phyloP scores from a whole-genome alignment of 192 early-diverging fungal species.

The Rhizophagus prolifer region DNA sequence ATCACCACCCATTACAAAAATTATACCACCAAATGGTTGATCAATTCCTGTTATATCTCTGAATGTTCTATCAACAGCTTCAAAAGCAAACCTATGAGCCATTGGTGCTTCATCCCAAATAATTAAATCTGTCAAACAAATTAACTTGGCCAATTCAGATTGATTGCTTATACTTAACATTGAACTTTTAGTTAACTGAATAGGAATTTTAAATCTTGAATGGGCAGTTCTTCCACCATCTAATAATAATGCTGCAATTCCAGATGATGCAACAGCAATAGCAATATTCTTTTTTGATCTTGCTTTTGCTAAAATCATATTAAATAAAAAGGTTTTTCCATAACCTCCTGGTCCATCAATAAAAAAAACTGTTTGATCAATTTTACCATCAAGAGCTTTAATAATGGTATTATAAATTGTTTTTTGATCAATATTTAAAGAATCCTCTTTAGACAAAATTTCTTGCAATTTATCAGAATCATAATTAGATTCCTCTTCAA shows the following conservation, averaged over 20 bases:
- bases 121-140: conserved; percentile 4
- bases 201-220: conserved; percentile 38
- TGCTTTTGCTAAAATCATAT: conserved; percentile 25
- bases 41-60: conserved; percentile 17
- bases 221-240: conserved; percentile 34
- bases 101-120: conserved; percentile 45
- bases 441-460: neutral
- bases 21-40: conserved; percentile 14
- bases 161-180: conserved; percentile 24
- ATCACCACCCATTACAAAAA: conserved; percentile 20
- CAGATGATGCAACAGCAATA: conserved; percentile 35
- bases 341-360: too few relatives aligned
- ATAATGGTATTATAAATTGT: neutral
- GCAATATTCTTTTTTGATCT: neutral
- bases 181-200: conserved; percentile 16
- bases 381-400: too few relatives aligned
- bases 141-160: neutral
- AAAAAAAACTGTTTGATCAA: too few relatives aligned
- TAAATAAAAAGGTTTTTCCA: conserved; percentile 15
- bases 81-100: conserved; percentile 19
- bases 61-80: conserved; percentile 29
- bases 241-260: conserved; percentile 36
- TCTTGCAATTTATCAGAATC: neutral
- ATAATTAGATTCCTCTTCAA: neutral
- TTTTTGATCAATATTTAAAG: conserved; percentile 11